phyloP scores from a whole-genome alignment of 2,329 filamentous ascomycete species.

The Raffaelea arxii region DNA sequence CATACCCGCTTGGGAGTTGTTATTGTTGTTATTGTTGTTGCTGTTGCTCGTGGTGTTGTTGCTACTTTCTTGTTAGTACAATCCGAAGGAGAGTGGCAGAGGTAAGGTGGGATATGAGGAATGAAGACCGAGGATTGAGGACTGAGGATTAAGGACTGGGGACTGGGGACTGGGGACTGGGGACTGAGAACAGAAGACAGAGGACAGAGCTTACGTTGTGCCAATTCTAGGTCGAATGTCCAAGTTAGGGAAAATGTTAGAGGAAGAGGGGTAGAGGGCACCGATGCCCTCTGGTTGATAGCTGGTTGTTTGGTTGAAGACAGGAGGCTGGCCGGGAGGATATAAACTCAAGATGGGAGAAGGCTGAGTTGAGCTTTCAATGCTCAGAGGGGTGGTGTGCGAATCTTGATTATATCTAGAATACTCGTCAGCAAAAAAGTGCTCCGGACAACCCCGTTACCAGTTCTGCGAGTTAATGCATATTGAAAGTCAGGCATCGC shows the following conservation, averaged over 20 bases:
- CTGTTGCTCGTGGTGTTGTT: too few species aligned
- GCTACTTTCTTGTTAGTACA: too few species aligned
- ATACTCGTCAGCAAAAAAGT: slow-evolving; percentile 14
- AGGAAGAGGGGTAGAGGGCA: slow-evolving; percentile 37
- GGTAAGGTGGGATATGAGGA: slow-evolving; percentile 6
- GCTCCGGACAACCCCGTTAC: slow-evolving; percentile 3
- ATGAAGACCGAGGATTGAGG: not conserved
- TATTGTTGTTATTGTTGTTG: slow-evolving; percentile 24
- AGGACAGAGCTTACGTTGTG: slow-evolving; percentile 36
- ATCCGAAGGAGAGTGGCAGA: slow-evolving; percentile 10
- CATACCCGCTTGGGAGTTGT: slow-evolving; percentile 43
- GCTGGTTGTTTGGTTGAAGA: slow-evolving; percentile 33
- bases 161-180: too few species aligned
- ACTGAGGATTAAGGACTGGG: too few species aligned
- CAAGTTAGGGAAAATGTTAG: slow-evolving; percentile 34
- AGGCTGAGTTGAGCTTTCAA: slow-evolving; percentile 42
- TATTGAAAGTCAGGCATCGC: slow-evolving; percentile 14
- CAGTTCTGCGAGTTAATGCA: slow-evolving; percentile 1
- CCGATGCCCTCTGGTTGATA: slow-evolving; percentile 39
- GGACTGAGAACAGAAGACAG: slow-evolving; percentile 6
- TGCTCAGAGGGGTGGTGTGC: slow-evolving; percentile 39
- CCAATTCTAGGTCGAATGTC: slow-evolving; percentile 45
- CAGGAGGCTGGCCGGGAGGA: slow-evolving; percentile 30
- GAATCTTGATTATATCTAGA: slow-evolving; percentile 46
- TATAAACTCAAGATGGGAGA: slow-evolving; percentile 42